Conservation (phyloP, 768 basidiomycete genomes). For the Candolleomyces aberdarensis region DNA sequence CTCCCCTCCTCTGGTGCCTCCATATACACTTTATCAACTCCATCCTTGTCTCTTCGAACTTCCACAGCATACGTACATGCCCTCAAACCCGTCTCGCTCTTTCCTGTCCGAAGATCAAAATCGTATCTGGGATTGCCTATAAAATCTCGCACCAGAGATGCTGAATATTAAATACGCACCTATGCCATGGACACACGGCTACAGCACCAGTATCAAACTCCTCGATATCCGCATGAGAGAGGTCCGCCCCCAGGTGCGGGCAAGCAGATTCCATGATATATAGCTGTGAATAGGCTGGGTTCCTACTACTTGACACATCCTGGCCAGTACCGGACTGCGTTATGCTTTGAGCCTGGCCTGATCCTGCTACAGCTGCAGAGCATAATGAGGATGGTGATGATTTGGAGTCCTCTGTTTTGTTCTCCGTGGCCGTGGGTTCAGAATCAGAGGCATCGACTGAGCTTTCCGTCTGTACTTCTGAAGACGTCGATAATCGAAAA, state of each 20-base stretch:
- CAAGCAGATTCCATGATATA: conserved; percentile 82
- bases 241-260: conserved; percentile 77
- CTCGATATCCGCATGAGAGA: conserved; percentile 80
- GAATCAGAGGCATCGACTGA: conserved; percentile 1
- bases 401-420: neutral
- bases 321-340: too few relatives aligned
- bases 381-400: neutral
- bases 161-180: conserved; percentile 33
- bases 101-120: conserved; percentile 66
- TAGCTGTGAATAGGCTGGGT: conserved; percentile 38
- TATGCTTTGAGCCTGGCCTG: neutral
- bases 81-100: conserved; percentile 64
- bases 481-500: conserved; percentile 51
- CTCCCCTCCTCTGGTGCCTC: conserved; percentile 52
- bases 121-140: conserved; percentile 52
- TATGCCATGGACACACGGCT: conserved; percentile 76
- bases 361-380: too few relatives aligned
- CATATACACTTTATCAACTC: conserved; percentile 51
- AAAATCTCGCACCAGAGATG: neutral
- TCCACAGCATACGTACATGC: conserved; percentile 68
- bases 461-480: conserved; percentile 7
- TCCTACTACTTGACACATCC: neutral
- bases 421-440: neutral
- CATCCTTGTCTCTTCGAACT: conserved; percentile 38
- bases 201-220: conserved; percentile 57